phyloP scores from a whole-genome alignment of 805 yeast genomes.

The Wickerhamomyces hampshirensis region DNA sequence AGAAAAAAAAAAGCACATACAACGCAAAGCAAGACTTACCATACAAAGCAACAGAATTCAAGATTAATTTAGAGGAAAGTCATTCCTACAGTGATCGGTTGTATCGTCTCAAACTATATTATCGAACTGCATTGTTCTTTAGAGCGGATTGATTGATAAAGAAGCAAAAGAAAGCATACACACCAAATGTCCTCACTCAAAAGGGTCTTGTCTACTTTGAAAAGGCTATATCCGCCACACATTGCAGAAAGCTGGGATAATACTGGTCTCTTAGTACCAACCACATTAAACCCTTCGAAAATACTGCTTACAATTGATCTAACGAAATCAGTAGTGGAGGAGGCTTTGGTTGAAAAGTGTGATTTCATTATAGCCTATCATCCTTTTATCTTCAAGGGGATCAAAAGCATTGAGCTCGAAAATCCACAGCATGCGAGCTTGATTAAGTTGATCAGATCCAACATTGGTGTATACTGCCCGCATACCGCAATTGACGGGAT shows the following conservation, averaged over 20 bases:
- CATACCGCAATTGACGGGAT: conserved; percentile 97
- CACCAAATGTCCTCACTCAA: too few species aligned
- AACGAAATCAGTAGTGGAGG: conserved; percentile 78
- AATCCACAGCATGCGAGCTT: conserved; percentile 84
- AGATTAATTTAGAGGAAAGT: too few species aligned
- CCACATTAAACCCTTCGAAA: conserved; percentile 13
- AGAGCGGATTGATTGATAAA: too few species aligned
- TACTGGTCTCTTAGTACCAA: conserved; percentile 67
- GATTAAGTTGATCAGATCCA: conserved; percentile 63
- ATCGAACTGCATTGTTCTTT: too few species aligned
- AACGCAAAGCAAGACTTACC: too few species aligned
- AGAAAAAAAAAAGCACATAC: too few species aligned
- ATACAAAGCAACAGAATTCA: too few species aligned
- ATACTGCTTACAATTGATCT: conserved; percentile 77
- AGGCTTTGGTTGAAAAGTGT: conserved; percentile 57
- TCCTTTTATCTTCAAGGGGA: conserved; percentile 89
- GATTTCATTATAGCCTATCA: conserved; percentile 80
- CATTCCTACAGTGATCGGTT: too few species aligned
- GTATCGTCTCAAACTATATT: too few species aligned
- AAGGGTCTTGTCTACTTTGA: conserved; percentile 47
- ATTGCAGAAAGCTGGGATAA: conserved; percentile 96
- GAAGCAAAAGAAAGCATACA: too few species aligned
- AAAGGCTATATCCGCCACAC: conserved; percentile 71
- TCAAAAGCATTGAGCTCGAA: conserved; percentile 61
- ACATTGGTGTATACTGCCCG: conserved; percentile 89